Evolutionary conservation across 805 yeast species (phyloP), one percentile per base, ranked within the genome.

Genomic region (Kazachstania taianensis): DNA sequence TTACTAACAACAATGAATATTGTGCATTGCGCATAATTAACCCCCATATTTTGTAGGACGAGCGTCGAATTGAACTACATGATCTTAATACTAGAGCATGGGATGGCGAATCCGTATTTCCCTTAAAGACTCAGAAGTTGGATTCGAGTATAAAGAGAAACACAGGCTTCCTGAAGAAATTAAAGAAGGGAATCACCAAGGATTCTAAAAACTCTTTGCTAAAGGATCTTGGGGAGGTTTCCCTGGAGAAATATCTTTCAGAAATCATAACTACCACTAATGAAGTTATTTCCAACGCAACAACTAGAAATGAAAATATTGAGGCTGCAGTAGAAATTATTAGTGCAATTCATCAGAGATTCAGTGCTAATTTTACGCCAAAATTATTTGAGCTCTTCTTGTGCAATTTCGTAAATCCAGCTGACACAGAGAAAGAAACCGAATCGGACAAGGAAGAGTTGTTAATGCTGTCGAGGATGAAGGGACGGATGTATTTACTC

Each of bases 141-240:
- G 95, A 86, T 52, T 65, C 94, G 0, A 79, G 87, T 38, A 63
- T 86, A 44, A 86, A 86, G 63, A 82, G 79, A 54, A 83, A 87
- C 52, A 74, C 84, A 3, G 80, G 85, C 0, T 81, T 83, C 49
- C 76, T 85, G 34, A 81, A 78, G 52, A 80, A 79, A 46, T 52
- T 86, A 35, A 69, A 77, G 43, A 63, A 70, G 2, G 65, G 77
- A 2, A 55, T 85, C 17, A 69, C 63, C 26, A 67, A 66, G 27
- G 87, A 78, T 5, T 67, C 67, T 27, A 56, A 57, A 38, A 45
- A 52, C 1, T 52, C 67, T 6, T 56, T 81, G 2, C 40, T 83
- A 26, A 70, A 73, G 36, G 94, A 84, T 39, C 66, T 86, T 29
- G 49, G 60, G 3, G 65, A 75, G 7, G 59, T 81, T 4, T 73